These are phyloP conservation scores for Gentiana straminea DNA, from an alignment of 257 asterid genomes.

Conservation along the genomic window DNA sequence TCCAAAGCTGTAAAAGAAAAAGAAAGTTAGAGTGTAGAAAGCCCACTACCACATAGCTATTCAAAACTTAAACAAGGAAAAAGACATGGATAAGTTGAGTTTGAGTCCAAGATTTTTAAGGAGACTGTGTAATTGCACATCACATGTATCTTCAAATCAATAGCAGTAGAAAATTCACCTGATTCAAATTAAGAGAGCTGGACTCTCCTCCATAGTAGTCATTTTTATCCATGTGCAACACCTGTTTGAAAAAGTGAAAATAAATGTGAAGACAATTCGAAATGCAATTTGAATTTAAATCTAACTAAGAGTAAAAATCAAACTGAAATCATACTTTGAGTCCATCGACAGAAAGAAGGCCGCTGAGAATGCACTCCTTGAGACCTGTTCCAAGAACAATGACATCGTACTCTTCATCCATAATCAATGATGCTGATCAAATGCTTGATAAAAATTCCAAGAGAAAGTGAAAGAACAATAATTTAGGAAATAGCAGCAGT, in stretches of 20 bases:
- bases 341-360: slow-evolving; percentile 88
- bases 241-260: slow-evolving; percentile 30
- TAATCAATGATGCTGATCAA: slow-evolving; percentile 7
- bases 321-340: slow-evolving; percentile 35
- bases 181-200: slow-evolving; percentile 65
- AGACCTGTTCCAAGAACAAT: slow-evolving; percentile 96
- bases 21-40: not conserved
- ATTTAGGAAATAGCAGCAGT: not conserved
- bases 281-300: not conserved
- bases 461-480: not conserved
- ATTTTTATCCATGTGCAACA: slow-evolving; percentile 93
- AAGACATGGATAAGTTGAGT: too few relatives aligned
- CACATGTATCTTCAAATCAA: not conserved
- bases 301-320: too few relatives aligned
- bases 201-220: slow-evolving; percentile 98
- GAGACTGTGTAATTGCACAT: too few relatives aligned
- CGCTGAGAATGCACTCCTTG: slow-evolving; percentile 89
- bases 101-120: too few relatives aligned
- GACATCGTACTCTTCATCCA: slow-evolving; percentile 96
- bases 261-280: not conserved
- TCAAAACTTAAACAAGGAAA: too few relatives aligned
- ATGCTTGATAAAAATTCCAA: not conserved
- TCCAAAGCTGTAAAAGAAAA: slow-evolving; percentile 62
- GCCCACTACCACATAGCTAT: too few relatives aligned
- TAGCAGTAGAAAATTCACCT: slow-evolving; percentile 32